A percentile compares a stretch with the other conserved stretches of the same genome.
phyloP scores from a whole-genome alignment of 2,329 filamentous ascomycete genomes.

The Rhytidhysteron rufulum region DNA sequence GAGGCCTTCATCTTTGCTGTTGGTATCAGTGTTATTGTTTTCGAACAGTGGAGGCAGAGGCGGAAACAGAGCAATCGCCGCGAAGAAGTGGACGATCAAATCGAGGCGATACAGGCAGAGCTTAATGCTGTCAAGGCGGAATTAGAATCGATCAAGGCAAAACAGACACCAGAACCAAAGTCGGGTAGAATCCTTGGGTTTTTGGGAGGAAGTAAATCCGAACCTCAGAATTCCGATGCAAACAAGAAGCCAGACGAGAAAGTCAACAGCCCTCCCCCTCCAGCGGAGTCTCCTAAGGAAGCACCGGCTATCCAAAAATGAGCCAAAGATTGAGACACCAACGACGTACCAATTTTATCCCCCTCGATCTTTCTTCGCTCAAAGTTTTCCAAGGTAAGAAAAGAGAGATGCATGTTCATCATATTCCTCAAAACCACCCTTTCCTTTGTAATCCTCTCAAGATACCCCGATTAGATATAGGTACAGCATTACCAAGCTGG shows the following conservation, averaged over 20 bases:
- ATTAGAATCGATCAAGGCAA: conserved; percentile 38
- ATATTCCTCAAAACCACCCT: no score
- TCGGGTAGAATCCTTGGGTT: conserved; percentile 25
- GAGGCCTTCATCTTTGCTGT: conserved; percentile 65
- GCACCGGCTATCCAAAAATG: no score
- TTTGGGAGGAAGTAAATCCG: conserved; percentile 22
- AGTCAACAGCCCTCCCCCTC: background rate
- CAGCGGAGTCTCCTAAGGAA: no score
- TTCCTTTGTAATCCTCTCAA: no score
- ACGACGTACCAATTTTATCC: no score
- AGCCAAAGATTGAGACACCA: no score
- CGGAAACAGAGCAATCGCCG: conserved; percentile 58
- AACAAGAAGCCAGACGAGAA: conserved; percentile 12
- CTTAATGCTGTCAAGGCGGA: conserved; percentile 35
- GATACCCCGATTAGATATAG: no score
- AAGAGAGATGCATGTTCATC: no score
- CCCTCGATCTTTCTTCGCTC: no score
- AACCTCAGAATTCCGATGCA: conserved; percentile 24
- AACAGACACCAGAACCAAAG: conserved; percentile 19
- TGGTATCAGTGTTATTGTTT: conserved; percentile 59
- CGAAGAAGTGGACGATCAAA: conserved; percentile 57
- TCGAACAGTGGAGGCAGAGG: conserved; percentile 59
- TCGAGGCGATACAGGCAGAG: conserved; percentile 55
- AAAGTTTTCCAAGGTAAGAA: no score
- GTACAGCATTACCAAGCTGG: no score